Percentiles rank a stretch among this genome's conserved stretches.
phyloP scores from a whole-genome alignment of 495 filamentous ascomycete genomes.

The Lasiosphaeris hirsuta region DNA sequence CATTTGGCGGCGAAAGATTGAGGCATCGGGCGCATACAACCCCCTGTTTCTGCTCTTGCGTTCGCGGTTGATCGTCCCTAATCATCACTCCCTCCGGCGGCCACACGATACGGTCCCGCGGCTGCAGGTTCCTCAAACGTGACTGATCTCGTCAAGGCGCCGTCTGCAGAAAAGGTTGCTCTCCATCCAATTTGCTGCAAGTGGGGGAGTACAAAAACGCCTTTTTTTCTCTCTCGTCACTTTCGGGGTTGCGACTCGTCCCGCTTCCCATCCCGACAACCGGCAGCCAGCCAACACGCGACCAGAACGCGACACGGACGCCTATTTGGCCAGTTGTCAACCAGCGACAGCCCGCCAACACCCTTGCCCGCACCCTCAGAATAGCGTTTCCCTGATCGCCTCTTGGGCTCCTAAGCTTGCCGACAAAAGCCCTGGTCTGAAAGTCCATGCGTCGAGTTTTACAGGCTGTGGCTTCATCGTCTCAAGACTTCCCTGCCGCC shows the following conservation, averaged over 20 bases:
- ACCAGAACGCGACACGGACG: constrained; percentile 5
- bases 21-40: no score
- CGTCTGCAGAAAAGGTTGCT: constrained; percentile 2
- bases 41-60: constrained; percentile 1
- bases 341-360: not conserved
- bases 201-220: constrained; percentile 15
- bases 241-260: constrained; percentile 13
- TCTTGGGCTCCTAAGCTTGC: not conserved
- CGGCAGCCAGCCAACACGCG: not conserved
- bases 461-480: constrained; percentile 1
- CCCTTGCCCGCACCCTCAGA: not conserved
- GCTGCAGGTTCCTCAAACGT: constrained; percentile 9
- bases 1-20: no score
- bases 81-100: constrained; percentile 1
- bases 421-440: not conserved
- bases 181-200: constrained; percentile 9
- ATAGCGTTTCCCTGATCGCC: not conserved
- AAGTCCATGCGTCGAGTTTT: not conserved
- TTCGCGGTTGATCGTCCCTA: constrained; percentile 9
- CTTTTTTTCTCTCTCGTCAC: not conserved
- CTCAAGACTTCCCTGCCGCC: not conserved
- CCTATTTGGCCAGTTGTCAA: no score
- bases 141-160: constrained; percentile 10
- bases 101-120: constrained; percentile 12
- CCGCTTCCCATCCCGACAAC: constrained; percentile 1